Evolutionary conservation across 75 land plant species (phyloP).

Genomic region (Picea sitchensis): DNA sequence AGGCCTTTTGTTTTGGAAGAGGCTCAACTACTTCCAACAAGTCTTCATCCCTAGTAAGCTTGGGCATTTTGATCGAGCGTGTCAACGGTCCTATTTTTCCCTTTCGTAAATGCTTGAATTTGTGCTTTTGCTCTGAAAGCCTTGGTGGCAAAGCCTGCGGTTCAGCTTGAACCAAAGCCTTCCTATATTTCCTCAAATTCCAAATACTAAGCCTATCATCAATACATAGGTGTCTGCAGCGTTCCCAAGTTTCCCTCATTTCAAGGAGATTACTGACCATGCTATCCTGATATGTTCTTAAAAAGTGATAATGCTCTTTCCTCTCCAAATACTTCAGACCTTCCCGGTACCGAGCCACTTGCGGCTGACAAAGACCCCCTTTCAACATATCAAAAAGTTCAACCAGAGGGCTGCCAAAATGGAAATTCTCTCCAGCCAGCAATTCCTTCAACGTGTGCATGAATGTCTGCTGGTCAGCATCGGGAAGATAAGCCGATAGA

Average conservation of each 20-base stretch:
- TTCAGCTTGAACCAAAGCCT: constrained; percentile 16
- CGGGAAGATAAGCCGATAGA: constrained; percentile 67
- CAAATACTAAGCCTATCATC: constrained; percentile 72
- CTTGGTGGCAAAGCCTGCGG: not conserved
- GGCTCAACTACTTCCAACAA: not conserved
- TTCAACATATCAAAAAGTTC: constrained; percentile 69
- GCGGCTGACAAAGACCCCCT: constrained; percentile 85
- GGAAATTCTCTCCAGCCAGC: constrained; percentile 59
- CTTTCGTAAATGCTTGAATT: not conserved
- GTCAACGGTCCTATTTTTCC: not conserved
- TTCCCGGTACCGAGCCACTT: constrained; percentile 65
- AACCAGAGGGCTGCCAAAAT: constrained; percentile 78
- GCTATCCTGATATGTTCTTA: constrained; percentile 74
- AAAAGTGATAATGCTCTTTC: constrained; percentile 62
- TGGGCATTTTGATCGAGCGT: not conserved
- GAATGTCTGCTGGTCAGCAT: constrained; percentile 66
- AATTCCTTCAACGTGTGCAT: constrained; percentile 63
- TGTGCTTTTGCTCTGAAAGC: not conserved
- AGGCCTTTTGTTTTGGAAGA: not conserved
- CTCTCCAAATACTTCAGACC: constrained; percentile 69
- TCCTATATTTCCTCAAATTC: constrained; percentile 37
- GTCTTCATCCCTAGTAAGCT: not conserved
- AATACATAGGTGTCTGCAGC: constrained; percentile 55
- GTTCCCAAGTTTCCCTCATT: constrained; percentile 71
- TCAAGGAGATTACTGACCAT: constrained; percentile 69